phyloP scores from a whole-genome alignment of 768 basidiomycete genomes.

The Crepidotus variabilis region DNA sequence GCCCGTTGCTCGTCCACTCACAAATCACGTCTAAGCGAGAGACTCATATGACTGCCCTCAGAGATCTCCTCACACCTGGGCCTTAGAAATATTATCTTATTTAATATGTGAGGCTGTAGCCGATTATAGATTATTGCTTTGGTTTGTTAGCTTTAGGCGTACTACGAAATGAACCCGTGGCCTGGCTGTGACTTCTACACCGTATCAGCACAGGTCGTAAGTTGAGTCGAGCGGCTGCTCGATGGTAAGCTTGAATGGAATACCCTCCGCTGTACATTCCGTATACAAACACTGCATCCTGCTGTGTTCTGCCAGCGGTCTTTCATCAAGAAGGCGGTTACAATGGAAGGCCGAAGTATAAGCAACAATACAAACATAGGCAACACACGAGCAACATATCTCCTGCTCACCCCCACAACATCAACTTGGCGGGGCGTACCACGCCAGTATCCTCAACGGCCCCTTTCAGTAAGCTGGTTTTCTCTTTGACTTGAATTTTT shows the following conservation, averaged over 20 bases:
- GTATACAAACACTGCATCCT: not conserved
- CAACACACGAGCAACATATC: not conserved
- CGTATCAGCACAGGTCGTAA: too few relatives aligned
- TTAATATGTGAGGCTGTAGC: not conserved
- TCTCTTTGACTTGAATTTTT: too few relatives aligned
- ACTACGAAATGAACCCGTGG: too few relatives aligned
- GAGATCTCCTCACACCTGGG: constrained; percentile 30
- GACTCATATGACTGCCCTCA: constrained; percentile 44
- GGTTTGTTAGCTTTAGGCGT: not conserved
- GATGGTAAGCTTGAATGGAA: too few relatives aligned
- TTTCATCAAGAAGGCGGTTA: not conserved
- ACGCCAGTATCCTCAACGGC: not conserved
- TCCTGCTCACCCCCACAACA: not conserved
- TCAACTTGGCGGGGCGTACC: not conserved
- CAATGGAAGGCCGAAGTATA: not conserved
- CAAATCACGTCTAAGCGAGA: constrained; percentile 56
- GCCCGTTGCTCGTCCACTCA: constrained; percentile 44
- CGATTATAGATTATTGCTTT: not conserved
- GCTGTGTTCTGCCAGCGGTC: not conserved
- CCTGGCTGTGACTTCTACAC: too few relatives aligned
- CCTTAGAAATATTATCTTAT: not conserved
- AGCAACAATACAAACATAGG: not conserved
- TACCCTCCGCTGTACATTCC: too few relatives aligned
- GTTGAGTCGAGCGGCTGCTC: too few relatives aligned
- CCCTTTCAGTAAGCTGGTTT: too few relatives aligned